phyloP scores from a whole-genome alignment of 805 yeast species.

The Pichia paraexigua region DNA sequence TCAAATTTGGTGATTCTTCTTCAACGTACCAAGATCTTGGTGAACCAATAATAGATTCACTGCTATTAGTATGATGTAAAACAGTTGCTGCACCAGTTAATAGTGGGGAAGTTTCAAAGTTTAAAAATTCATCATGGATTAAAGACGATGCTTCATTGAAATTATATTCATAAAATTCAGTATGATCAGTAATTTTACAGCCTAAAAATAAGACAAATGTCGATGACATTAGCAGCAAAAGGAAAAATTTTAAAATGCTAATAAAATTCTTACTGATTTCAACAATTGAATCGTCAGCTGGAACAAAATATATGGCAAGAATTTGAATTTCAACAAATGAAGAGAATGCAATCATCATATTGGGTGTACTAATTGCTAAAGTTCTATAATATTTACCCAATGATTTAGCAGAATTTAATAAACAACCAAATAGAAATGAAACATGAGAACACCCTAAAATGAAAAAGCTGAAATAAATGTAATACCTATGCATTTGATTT shows the following conservation, averaged over 20 bases:
- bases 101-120: slow-evolving; percentile 28
- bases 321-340: slow-evolving; percentile 24
- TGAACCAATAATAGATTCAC: slow-evolving; percentile 19
- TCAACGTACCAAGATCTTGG: slow-evolving; percentile 26
- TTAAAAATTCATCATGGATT: slow-evolving; percentile 19
- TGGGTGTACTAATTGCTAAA: slow-evolving; percentile 79
- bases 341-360: slow-evolving; percentile 29
- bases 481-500: slow-evolving; percentile 25
- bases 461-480: slow-evolving; percentile 43
- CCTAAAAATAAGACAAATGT: slow-evolving; percentile 20
- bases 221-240: slow-evolving; percentile 12
- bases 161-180: slow-evolving; percentile 20
- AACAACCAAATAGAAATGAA: slow-evolving; percentile 56
- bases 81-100: slow-evolving; percentile 27
- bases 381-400: slow-evolving; percentile 61
- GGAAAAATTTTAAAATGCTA: slow-evolving; percentile 18
- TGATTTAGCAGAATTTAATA: slow-evolving; percentile 73
- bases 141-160: slow-evolving; percentile 15
- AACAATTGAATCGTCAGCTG: slow-evolving; percentile 7
- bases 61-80: slow-evolving; percentile 18
- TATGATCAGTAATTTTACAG: slow-evolving; percentile 24
- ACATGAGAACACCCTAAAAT: slow-evolving; percentile 66
- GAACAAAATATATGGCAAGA: slow-evolving; percentile 15
- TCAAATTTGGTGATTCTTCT: slow-evolving; percentile 17
- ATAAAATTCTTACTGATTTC: slow-evolving; percentile 14